phyloP scores from a whole-genome alignment of 805 yeast genomes.

The Maudiozyma serrabonitensis region DNA sequence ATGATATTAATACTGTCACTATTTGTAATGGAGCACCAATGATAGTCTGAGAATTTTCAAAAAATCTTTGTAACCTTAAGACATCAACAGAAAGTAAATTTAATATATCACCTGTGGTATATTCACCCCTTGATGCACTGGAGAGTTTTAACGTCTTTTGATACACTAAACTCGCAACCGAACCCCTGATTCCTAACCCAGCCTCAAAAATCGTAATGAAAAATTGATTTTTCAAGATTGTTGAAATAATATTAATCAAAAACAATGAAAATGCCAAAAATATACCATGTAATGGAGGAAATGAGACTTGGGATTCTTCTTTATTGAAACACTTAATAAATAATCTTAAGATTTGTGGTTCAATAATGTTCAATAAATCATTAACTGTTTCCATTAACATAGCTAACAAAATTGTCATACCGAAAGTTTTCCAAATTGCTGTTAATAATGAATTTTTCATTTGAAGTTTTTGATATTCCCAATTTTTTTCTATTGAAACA shows the following conservation, averaged over 20 bases:
- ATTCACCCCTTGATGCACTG: constrained; percentile 47
- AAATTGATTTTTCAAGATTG: constrained; percentile 60
- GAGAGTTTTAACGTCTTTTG: constrained; percentile 64
- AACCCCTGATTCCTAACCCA: constrained; percentile 55
- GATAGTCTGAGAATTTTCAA: constrained; percentile 43
- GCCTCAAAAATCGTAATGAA: constrained; percentile 47
- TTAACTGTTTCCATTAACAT: constrained; percentile 32
- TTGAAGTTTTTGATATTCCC: constrained; percentile 31
- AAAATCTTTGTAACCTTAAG: constrained; percentile 48
- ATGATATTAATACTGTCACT: constrained; percentile 42
- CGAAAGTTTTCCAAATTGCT: constrained; percentile 33
- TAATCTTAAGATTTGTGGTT: constrained; percentile 47
- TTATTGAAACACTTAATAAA: constrained; percentile 39
- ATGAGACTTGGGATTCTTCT: constrained; percentile 15
- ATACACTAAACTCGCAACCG: constrained; percentile 59
- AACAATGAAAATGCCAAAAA: constrained; percentile 59
- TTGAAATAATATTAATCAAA: constrained; percentile 46
- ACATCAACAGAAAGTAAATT: constrained; percentile 75
- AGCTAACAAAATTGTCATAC: constrained; percentile 29
- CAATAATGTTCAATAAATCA: constrained; percentile 34
- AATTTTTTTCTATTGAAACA: constrained; percentile 24
- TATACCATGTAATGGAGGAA: constrained; percentile 51
- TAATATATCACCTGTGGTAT: constrained; percentile 70
- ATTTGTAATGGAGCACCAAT: constrained; percentile 53
- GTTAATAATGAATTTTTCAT: constrained; percentile 24